These are phyloP conservation scores for Sugiyamaella paludigena DNA, from an alignment of 1,139 yeast species.

Conservation along the genomic window DNA sequence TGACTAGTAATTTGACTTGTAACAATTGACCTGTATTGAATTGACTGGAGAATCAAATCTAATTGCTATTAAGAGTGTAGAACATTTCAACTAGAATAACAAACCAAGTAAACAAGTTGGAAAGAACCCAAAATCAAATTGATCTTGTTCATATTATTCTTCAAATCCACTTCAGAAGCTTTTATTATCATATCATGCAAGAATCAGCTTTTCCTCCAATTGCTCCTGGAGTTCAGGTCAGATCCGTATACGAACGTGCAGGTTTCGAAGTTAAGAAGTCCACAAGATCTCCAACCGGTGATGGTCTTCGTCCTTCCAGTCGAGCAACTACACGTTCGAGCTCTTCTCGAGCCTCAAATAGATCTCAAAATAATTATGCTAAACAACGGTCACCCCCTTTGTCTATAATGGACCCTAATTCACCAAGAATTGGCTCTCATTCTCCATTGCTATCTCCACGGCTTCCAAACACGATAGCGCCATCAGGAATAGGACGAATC, in stretches of 20 bases:
- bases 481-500: background rate
- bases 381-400: conserved; percentile 1
- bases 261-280: conserved; percentile 39
- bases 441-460: conserved; percentile 5
- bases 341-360: conserved; percentile 7
- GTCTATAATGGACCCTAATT: conserved; percentile 5
- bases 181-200: conserved; percentile 13
- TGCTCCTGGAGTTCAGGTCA: conserved; percentile 33
- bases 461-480: background rate
- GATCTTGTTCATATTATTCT: too few species aligned
- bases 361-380: background rate
- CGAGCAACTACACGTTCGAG: conserved; percentile 1
- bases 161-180: too few species aligned
- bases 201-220: conserved; percentile 42
- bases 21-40: too few species aligned
- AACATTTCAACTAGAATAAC: too few species aligned
- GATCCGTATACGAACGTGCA: conserved; percentile 42
- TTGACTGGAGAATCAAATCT: too few species aligned
- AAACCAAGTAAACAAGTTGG: too few species aligned
- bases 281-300: background rate
- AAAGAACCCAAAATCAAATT: too few species aligned
- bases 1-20: too few species aligned
- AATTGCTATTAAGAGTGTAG: too few species aligned
- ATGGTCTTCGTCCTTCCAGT: conserved; percentile 1
- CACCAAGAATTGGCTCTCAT: background rate